These are phyloP conservation scores for Trichoderma sp. DNA, from an alignment of 2,329 filamentous ascomycete genomes.

Conservation along the genomic window DNA sequence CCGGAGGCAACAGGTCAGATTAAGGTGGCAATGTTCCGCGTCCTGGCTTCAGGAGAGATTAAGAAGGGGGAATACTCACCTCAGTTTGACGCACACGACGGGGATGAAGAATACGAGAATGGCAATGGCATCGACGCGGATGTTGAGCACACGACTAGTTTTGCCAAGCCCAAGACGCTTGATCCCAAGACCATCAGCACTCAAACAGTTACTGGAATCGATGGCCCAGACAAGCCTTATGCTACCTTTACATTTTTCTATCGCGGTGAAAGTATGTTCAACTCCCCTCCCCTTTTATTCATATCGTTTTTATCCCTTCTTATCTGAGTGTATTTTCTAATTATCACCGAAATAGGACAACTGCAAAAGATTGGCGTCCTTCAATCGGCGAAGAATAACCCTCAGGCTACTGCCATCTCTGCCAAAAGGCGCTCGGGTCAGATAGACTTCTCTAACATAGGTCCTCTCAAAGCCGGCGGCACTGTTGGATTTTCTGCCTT, in stretches of 20 bases:
- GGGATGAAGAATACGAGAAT: constrained; percentile 70
- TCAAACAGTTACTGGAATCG: constrained; percentile 97
- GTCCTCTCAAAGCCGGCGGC: constrained; percentile 80
- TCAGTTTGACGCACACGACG: constrained; percentile 95
- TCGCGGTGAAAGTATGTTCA: constrained; percentile 80
- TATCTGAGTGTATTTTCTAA: not conserved
- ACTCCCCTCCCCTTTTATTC: not conserved
- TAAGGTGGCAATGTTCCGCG: constrained; percentile 94
- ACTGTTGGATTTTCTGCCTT: constrained; percentile 90
- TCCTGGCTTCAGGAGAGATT: constrained; percentile 93
- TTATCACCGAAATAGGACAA: constrained; percentile 65
- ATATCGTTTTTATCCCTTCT: too few relatives aligned
- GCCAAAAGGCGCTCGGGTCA: constrained; percentile 80
- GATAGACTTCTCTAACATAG: constrained; percentile 81
- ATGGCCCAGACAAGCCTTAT: constrained; percentile 93
- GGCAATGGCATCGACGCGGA: constrained; percentile 70
- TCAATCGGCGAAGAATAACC: constrained; percentile 62
- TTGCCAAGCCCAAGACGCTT: constrained; percentile 92
- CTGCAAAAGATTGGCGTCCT: constrained; percentile 95
- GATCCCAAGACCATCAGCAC: constrained; percentile 98
- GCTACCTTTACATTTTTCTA: constrained; percentile 98
- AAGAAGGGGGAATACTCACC: constrained; percentile 98
- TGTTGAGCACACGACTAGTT: constrained; percentile 95
- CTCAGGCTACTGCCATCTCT: constrained; percentile 60
- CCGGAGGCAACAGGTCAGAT: constrained; percentile 97